These are phyloP conservation scores for Pochonia chlamydosporia DNA, from an alignment of 2,329 filamentous ascomycete species.

Conservation along the genomic window DNA sequence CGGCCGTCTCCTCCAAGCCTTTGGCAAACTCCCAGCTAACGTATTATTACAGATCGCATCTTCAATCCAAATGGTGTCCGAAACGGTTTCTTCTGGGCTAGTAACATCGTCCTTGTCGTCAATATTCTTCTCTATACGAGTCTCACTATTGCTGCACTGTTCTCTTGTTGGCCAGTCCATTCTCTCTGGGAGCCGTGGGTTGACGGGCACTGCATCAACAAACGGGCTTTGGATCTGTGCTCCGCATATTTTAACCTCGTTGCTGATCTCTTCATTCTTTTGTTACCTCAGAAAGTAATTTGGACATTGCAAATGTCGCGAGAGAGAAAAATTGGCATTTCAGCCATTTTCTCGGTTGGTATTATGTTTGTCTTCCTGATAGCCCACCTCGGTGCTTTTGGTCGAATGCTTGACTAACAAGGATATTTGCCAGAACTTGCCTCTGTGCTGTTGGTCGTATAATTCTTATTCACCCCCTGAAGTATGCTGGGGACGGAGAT, in stretches of 20 bases:
- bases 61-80: constrained; percentile 1
- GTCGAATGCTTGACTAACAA: too few relatives aligned
- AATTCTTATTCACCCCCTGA: too few relatives aligned
- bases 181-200: neutral
- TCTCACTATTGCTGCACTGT: neutral
- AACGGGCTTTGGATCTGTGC: neutral
- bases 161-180: constrained; percentile 1
- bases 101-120: neutral
- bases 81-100: constrained; percentile 4
- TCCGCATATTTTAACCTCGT: constrained; percentile 1
- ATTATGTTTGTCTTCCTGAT: constrained; percentile 4
- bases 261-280: constrained; percentile 3
- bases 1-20: too few relatives aligned
- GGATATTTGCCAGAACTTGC: too few relatives aligned
- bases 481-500: too few relatives aligned
- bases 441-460: too few relatives aligned
- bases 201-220: neutral
- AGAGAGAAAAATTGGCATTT: neutral
- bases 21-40: too few relatives aligned
- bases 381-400: too few relatives aligned
- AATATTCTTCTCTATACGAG: neutral
- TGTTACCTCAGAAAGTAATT: constrained; percentile 6
- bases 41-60: neutral
- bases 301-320: constrained; percentile 4
- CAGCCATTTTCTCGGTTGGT: constrained; percentile 5